phyloP scores from a whole-genome alignment of 2,329 filamentous ascomycete species.

The Sarocladium oryzae region DNA sequence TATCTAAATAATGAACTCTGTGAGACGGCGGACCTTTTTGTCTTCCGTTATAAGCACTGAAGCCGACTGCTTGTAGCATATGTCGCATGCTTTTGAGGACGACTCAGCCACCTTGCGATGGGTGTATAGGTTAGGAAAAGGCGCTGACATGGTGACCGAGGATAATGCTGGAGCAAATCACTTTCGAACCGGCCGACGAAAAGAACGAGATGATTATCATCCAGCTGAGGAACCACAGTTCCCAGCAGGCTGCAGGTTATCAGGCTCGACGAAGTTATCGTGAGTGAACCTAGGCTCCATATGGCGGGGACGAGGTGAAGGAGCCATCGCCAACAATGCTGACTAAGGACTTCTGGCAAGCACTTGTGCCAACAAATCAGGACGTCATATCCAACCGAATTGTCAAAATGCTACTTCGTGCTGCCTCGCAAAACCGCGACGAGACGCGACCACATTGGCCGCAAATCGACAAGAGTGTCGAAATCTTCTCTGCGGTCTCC shows the following conservation, averaged over 20 bases:
- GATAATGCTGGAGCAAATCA: too few species aligned
- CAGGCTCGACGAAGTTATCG: background rate
- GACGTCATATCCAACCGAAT: slow-evolving; percentile 1
- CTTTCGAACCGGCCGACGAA: background rate
- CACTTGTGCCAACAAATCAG: background rate
- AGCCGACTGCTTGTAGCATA: slow-evolving; percentile 84
- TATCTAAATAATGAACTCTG: too few species aligned
- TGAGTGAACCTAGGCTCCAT: background rate
- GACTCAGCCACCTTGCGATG: slow-evolving; percentile 81
- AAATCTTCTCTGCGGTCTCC: background rate
- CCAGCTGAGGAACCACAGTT: background rate
- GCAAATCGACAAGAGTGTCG: background rate
- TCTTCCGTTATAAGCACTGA: slow-evolving; percentile 86
- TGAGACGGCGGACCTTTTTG: too few species aligned
- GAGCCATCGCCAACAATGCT: background rate
- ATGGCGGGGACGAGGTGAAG: background rate
- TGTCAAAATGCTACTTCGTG: background rate
- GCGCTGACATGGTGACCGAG: slow-evolving; percentile 37
- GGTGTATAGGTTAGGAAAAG: slow-evolving; percentile 72
- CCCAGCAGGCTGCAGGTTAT: background rate
- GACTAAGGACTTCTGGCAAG: background rate
- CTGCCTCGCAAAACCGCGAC: slow-evolving; percentile 1
- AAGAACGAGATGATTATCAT: background rate
- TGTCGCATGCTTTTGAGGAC: slow-evolving; percentile 76
- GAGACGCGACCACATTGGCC: background rate